phyloP scores from a whole-genome alignment of 2,329 filamentous ascomycete species.

The Aspergillus sp. region DNA sequence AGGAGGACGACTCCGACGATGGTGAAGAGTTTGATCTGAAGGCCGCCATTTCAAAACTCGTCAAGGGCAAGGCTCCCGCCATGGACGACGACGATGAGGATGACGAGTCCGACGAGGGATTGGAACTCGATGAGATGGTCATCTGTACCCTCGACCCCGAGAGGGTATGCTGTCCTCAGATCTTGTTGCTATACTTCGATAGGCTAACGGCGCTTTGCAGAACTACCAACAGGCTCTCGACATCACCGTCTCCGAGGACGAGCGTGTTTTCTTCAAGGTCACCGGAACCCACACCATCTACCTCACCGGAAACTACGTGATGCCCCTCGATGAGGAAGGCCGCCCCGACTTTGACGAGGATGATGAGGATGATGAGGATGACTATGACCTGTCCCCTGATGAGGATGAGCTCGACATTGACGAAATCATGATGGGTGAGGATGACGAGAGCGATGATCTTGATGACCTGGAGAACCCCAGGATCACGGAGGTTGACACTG shows the following conservation, averaged over 20 bases:
- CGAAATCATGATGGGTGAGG: constrained; percentile 56
- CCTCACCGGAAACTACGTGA: constrained; percentile 95
- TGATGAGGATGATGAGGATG: constrained; percentile 68
- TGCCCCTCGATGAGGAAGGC: constrained; percentile 65
- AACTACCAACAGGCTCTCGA: constrained; percentile 94
- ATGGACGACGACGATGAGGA: constrained; percentile 66
- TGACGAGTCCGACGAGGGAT: constrained; percentile 60
- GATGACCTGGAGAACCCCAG: constrained; percentile 79
- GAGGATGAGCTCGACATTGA: constrained; percentile 72
- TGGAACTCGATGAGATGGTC: constrained; percentile 84
- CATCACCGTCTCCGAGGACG: constrained; percentile 85
- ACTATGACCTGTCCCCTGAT: constrained; percentile 81
- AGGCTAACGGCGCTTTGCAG: constrained; percentile 52
- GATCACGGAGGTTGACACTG: constrained; percentile 79
- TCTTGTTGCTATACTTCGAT: constrained; percentile 1
- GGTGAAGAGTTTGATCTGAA: constrained; percentile 60
- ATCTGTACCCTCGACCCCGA: constrained; percentile 94
- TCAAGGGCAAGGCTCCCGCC: constrained; percentile 72
- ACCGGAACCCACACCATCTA: constrained; percentile 87
- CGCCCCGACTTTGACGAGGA: constrained; percentile 45
- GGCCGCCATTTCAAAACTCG: constrained; percentile 58
- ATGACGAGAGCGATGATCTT: constrained; percentile 74
- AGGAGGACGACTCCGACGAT: constrained; percentile 61
- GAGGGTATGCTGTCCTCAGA: constrained; percentile 65
- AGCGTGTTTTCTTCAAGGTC: constrained; percentile 91